Conservation (phyloP, 2,329 filamentous ascomycete species). For the Magnaporthales sp. region DNA sequence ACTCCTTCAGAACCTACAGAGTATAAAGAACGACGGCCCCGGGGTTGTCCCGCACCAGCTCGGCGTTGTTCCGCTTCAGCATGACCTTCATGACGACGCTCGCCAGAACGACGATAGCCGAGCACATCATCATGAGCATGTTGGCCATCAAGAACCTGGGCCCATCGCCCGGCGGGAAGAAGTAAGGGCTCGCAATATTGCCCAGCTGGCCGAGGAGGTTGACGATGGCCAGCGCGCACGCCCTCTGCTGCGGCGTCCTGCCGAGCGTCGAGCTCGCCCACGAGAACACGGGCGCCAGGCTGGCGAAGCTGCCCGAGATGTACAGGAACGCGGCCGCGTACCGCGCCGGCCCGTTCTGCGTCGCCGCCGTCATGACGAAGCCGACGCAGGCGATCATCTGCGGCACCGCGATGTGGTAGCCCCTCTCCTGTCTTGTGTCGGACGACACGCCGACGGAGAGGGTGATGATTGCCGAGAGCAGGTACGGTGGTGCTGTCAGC, state of each 20-base stretch:
- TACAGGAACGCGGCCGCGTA: slow-evolving; percentile 32
- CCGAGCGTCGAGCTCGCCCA: slow-evolving; percentile 25
- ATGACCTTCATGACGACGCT: background rate
- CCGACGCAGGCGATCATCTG: slow-evolving; percentile 1
- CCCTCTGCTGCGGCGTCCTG: slow-evolving; percentile 28
- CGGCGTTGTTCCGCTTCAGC: background rate
- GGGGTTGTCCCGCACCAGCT: background rate
- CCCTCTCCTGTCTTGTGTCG: background rate
- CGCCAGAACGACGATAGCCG: background rate
- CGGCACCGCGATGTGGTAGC: background rate
- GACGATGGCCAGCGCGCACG: slow-evolving; percentile 23
- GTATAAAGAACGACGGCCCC: background rate
- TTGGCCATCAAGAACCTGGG: slow-evolving; percentile 3
- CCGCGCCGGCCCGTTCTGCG: background rate
- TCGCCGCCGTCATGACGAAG: slow-evolving; percentile 3
- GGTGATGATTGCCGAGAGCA: slow-evolving; percentile 12
- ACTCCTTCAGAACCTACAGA: background rate
- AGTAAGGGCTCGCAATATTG: slow-evolving; percentile 55
- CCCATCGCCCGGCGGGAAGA: slow-evolving; percentile 44
- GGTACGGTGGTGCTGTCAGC: slow-evolving; percentile 20
- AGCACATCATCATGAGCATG: slow-evolving; percentile 2
- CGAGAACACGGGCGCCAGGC: slow-evolving; percentile 24
- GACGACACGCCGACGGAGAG: slow-evolving; percentile 8
- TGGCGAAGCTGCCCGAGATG: slow-evolving; percentile 21
- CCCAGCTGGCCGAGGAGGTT: slow-evolving; percentile 33